Conservation (phyloP, 1,284 basidiomycete genomes). For the Kwoniella shivajii region DNA sequence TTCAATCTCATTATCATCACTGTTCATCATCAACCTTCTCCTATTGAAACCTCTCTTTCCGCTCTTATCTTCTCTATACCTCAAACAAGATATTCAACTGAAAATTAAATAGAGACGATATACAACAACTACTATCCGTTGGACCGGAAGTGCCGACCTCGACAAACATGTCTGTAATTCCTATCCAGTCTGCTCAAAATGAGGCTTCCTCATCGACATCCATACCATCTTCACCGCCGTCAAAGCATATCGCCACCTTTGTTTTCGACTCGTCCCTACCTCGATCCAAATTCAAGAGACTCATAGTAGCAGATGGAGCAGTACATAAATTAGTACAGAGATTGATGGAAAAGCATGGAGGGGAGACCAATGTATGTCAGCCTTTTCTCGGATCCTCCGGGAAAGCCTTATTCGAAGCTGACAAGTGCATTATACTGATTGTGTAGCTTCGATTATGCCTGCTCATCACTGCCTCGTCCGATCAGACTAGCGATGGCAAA, state of each 20-base stretch:
- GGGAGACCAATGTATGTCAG: slow-evolving; percentile 37
- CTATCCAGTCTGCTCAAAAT: slow-evolving; percentile 22
- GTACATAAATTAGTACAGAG: slow-evolving; percentile 46
- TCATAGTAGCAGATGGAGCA: slow-evolving; percentile 42
- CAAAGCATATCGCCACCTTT: slow-evolving; percentile 34
- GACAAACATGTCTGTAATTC: neutral
- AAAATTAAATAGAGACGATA: too few relatives aligned
- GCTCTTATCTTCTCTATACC: too few relatives aligned
- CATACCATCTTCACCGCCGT: neutral
- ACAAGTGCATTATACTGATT: too few relatives aligned
- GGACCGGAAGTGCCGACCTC: neutral
- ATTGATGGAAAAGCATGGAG: slow-evolving; percentile 47
- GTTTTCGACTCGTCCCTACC: slow-evolving; percentile 45
- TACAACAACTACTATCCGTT: too few relatives aligned
- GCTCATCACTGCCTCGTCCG: slow-evolving; percentile 19
- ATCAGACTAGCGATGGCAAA: neutral
- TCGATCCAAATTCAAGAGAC: slow-evolving; percentile 34
- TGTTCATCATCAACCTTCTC: too few relatives aligned
- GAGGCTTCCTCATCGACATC: slow-evolving; percentile 41
- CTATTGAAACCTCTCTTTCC: too few relatives aligned
- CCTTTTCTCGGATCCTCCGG: neutral
- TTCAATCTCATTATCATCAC: too few relatives aligned
- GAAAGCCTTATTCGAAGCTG: neutral
- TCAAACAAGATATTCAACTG: too few relatives aligned
- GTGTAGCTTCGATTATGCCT: slow-evolving; percentile 19